Conservation (phyloP, 2,329 filamentous ascomycete species). For the Achaetomium macrosporum region DNA sequence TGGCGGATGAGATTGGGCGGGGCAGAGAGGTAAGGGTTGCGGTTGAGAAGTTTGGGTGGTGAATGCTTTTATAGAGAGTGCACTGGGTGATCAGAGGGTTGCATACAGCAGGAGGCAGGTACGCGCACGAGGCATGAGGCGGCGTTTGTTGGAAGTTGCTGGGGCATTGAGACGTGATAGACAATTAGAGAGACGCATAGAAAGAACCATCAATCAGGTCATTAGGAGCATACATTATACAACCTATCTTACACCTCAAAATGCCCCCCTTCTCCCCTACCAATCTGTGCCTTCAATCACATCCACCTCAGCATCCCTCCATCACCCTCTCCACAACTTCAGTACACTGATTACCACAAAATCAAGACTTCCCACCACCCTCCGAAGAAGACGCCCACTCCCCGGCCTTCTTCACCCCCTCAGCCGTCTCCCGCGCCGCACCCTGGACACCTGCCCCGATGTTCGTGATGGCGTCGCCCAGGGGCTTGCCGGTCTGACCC, state of each 20-base stretch:
- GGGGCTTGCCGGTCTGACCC: slow-evolving; percentile 44
- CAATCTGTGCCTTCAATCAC: neutral
- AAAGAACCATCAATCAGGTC: too few species aligned
- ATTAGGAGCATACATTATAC: too few species aligned
- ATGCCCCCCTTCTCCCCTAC: too few species aligned
- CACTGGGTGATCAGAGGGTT: neutral
- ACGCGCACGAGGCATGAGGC: neutral
- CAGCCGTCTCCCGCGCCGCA: slow-evolving; percentile 41
- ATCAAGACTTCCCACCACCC: neutral
- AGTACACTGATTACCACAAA: too few species aligned
- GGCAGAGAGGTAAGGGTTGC: slow-evolving; percentile 47
- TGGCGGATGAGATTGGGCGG: slow-evolving; percentile 41
- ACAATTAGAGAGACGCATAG: too few species aligned
- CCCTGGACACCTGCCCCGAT: slow-evolving; percentile 47
- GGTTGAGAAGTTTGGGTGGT: slow-evolving; percentile 67
- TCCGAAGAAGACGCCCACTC: slow-evolving; percentile 40
- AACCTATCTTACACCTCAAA: too few species aligned
- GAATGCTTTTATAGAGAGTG: neutral
- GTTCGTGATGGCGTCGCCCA: slow-evolving; percentile 50
- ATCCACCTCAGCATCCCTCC: neutral
- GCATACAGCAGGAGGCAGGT: neutral
- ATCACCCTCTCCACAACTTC: too few species aligned
- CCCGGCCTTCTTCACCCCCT: slow-evolving; percentile 53
- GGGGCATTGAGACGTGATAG: too few species aligned
- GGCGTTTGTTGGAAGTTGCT: neutral